Evolutionary conservation across 176 grass and related monocot species (phyloP).

Genomic region (Aegilops speltoides): DNA sequence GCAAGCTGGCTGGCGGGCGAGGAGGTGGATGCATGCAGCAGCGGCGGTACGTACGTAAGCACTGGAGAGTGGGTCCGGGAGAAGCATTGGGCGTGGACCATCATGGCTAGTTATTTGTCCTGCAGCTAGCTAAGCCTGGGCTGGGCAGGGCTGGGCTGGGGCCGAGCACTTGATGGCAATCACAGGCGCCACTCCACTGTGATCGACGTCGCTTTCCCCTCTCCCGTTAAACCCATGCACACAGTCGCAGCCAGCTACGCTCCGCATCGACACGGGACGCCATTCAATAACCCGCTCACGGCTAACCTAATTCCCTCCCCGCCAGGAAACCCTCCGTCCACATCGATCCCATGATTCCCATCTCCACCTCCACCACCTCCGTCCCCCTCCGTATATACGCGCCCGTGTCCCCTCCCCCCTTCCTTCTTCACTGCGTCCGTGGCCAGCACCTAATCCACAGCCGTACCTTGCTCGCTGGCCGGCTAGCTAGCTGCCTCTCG

Average conservation of each 20-base stretch:
- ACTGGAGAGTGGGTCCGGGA: not conserved
- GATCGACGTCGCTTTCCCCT: slow-evolving; percentile 60
- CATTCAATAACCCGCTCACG: slow-evolving; percentile 41
- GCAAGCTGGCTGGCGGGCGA: too few species aligned
- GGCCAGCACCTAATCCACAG: not conserved
- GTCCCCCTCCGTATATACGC: slow-evolving; percentile 32
- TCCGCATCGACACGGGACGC: slow-evolving; percentile 42
- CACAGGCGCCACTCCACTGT: slow-evolving; percentile 68
- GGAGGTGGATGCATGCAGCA: not conserved
- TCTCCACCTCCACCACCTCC: not conserved
- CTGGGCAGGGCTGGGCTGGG: not conserved
- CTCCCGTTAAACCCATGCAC: slow-evolving; percentile 89
- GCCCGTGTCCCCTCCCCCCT: not conserved
- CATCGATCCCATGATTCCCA: slow-evolving; percentile 23
- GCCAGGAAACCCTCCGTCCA: slow-evolving; percentile 69
- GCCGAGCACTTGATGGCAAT: slow-evolving; percentile 74
- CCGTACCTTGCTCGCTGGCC: not conserved
- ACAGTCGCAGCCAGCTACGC: slow-evolving; percentile 22
- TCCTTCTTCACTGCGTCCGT: not conserved
- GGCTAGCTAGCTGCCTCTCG: not conserved
- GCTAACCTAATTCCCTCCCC: slow-evolving; percentile 57
- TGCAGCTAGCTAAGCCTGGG: not conserved
- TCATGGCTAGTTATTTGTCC: slow-evolving; percentile 2
- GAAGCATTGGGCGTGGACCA: not conserved
- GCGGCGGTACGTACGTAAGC: not conserved